Percentiles rank a stretch among this genome's conserved stretches.
phyloP scores from a whole-genome alignment of 805 yeast genomes.

The Saccharomyces mikatae region DNA sequence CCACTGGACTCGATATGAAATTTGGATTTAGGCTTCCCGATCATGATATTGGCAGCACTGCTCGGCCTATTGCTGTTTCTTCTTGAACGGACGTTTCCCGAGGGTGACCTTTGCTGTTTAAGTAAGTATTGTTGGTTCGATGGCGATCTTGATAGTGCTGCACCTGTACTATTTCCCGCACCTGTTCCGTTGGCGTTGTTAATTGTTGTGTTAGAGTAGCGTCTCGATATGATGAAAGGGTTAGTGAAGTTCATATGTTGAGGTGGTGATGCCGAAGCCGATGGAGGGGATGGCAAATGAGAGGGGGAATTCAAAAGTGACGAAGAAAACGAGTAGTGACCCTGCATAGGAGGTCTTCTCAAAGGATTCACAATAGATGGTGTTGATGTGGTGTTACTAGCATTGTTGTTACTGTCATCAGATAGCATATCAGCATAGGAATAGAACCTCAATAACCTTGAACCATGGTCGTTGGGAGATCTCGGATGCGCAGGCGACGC shows the following conservation, averaged over 20 bases:
- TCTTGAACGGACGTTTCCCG: neutral
- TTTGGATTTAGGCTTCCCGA: constrained; percentile 4
- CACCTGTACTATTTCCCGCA: neutral
- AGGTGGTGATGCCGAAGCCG: neutral
- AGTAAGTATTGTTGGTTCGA: constrained; percentile 2
- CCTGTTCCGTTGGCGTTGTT: neutral
- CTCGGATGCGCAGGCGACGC: constrained; percentile 2
- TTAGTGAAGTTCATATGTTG: neutral
- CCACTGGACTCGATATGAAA: constrained; percentile 21
- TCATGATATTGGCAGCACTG: neutral
- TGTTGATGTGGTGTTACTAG: constrained; percentile 30
- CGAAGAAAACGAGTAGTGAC: neutral
- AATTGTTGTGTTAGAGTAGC: neutral
- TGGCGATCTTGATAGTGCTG: neutral
- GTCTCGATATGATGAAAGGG: neutral
- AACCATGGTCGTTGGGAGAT: constrained; percentile 2
- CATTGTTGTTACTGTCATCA: constrained; percentile 36
- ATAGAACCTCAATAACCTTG: constrained; percentile 40
- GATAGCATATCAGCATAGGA: constrained; percentile 75
- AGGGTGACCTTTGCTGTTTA: constrained; percentile 5
- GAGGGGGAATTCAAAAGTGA: neutral
- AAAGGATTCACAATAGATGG: neutral
- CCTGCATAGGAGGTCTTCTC: neutral
- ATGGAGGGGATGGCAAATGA: neutral
- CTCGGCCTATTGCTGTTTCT: neutral